Evolutionary conservation across 1,139 yeast genomes (phyloP).

Genomic region (Kodamaea sp.): DNA sequence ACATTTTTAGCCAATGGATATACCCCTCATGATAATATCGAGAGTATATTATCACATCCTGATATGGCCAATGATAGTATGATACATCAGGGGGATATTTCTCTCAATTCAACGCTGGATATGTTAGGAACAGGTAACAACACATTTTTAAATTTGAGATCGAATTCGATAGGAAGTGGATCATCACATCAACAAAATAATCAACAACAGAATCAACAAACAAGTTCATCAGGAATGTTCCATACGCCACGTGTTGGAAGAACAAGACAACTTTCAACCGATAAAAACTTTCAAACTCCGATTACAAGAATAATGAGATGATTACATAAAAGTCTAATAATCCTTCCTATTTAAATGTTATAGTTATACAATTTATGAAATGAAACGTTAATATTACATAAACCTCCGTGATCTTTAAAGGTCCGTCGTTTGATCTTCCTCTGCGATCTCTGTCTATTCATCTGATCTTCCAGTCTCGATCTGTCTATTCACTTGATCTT

Average conservation of each 20-base stretch:
- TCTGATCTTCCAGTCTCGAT: too few species aligned
- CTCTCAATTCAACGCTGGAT: constrained; percentile 31
- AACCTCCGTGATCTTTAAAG: too few species aligned
- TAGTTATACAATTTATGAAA: not conserved
- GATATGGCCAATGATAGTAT: constrained; percentile 31
- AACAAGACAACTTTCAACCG: constrained; percentile 39
- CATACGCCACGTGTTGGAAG: constrained; percentile 42
- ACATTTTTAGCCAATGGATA: constrained; percentile 41
- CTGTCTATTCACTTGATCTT: constrained; percentile 5
- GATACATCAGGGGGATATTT: constrained; percentile 28
- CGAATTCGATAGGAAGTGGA: constrained; percentile 15
- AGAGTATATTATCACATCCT: constrained; percentile 16
- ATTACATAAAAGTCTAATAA: not conserved
- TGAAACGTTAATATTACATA: not conserved
- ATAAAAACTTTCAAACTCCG: constrained; percentile 42
- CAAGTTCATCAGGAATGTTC: constrained; percentile 11
- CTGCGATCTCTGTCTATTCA: too few species aligned
- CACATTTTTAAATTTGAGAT: constrained; percentile 23
- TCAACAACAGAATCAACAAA: constrained; percentile 9
- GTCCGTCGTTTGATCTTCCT: too few species aligned
- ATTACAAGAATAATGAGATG: constrained; percentile 36
- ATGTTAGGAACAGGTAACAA: constrained; percentile 26
- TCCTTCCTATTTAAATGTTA: not conserved
- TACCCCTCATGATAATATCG: constrained; percentile 13
- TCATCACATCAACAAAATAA: constrained; percentile 10